phyloP scores from a whole-genome alignment of 306 rosid species.

The Pueraria montana region DNA sequence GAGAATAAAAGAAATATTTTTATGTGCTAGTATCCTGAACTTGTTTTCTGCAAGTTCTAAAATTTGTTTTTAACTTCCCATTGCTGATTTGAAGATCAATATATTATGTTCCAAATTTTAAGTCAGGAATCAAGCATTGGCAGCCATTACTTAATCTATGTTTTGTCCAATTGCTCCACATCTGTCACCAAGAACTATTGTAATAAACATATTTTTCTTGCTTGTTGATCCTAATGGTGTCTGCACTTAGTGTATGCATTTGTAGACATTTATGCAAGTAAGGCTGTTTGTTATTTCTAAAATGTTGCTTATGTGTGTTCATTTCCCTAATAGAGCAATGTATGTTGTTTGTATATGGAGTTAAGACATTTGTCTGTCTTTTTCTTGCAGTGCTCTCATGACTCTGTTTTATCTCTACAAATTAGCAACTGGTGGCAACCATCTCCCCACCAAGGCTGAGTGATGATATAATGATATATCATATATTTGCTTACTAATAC shows the following conservation, averaged over 20 bases:
- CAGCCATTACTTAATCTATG: background rate
- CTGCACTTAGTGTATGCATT: background rate
- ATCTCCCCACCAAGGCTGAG: constrained; percentile 72
- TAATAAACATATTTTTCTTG: background rate
- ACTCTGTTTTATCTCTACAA: constrained; percentile 80
- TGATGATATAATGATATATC: constrained; percentile 45
- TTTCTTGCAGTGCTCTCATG: constrained; percentile 78
- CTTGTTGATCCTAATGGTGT: background rate
- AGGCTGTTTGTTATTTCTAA: constrained; percentile 17
- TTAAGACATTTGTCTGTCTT: constrained; percentile 34
- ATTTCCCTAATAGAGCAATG: background rate
- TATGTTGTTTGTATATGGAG: constrained; percentile 20
- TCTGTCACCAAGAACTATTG: background rate
- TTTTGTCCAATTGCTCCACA: constrained; percentile 21
- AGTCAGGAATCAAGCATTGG: constrained; percentile 9
- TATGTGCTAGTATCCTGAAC: constrained; percentile 9
- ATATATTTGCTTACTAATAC: constrained; percentile 9
- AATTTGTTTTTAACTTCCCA: constrained; percentile 26
- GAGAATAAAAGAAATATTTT: background rate
- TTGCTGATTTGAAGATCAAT: constrained; percentile 29
- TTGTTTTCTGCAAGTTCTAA: constrained; percentile 5
- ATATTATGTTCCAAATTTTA: background rate
- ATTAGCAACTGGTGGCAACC: constrained; percentile 89
- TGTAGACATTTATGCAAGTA: background rate
- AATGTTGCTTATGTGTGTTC: background rate